These are phyloP conservation scores for Lactifluus volemus DNA, from an alignment of 768 basidiomycete species.

Conservation along the genomic window DNA sequence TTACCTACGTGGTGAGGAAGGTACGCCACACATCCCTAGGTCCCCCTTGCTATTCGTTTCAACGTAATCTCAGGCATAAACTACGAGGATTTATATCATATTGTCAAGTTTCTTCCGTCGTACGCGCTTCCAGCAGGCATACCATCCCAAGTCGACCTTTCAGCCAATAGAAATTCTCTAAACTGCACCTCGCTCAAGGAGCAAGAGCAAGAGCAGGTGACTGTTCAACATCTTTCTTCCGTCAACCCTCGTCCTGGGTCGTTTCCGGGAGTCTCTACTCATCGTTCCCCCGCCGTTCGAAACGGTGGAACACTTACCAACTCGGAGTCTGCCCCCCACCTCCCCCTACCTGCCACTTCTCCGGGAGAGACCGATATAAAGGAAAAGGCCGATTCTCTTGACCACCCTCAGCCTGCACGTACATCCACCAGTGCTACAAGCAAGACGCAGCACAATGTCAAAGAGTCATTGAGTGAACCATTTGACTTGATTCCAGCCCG, in stretches of 20 bases:
- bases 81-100: conserved; percentile 50
- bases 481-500: conserved; percentile 45
- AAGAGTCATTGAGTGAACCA: conserved; percentile 27
- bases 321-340: conserved; percentile 6
- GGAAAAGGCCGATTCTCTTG: conserved; percentile 8
- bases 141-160: conserved; percentile 31
- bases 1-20: conserved; percentile 31
- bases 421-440: conserved; percentile 1
- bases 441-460: neutral
- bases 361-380: neutral
- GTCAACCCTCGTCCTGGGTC: neutral
- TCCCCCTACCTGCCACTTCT: conserved; percentile 15
- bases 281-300: neutral
- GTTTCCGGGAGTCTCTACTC: neutral
- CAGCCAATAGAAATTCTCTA: neutral
- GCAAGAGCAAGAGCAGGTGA: neutral
- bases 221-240: neutral
- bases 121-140: conserved; percentile 48
- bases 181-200: neutral
- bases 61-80: conserved; percentile 19
- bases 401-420: conserved; percentile 6
- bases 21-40: neutral
- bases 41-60: neutral
- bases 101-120: conserved; percentile 64
- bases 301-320: neutral